Base-by-base conservation (phyloP, 1,139 yeast genomes). In the Taphrina flavorubra region DNA sequence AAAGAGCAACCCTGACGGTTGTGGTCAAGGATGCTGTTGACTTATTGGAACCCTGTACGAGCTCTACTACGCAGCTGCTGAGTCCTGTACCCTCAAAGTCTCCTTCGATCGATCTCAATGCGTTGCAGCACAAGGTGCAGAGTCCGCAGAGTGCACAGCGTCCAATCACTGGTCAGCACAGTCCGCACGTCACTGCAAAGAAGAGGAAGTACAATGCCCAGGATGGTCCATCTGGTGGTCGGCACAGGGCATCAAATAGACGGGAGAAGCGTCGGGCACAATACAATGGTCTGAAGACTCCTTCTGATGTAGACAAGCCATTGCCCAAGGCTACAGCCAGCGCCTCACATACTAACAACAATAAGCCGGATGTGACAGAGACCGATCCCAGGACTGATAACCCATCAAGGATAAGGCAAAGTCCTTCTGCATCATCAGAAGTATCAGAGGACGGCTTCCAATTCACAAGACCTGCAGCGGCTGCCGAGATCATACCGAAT, bases 11-110 rank as follows among this genome's bases (percentile, higher is more conserved):
- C 7, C 42, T 58, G 37, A 58, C 51, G 6, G 39, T 58, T 18
- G 62, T 58, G 13, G 62, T 58, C 53, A 42, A 44, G 44, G 62
- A 58, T n/a, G 62, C 62, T 44, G 40, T 46, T 11, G 31, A 58
- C 14, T 31, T 58, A 3, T 8, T 46, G 20, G 49, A 20, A 11
- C 46, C 36, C 11, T 25, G 42, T 16, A 42, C 25, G 39, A 13
- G 16, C 34, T 10, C 40, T 3, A 6, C 60, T 7, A 20, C 31
- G 6, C 60, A 56, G 13, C 60, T 56, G 13, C 8, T 40, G 18
- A 56, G 49, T n/a, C 60, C 60, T 16, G 49, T 37, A 10, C 36
- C 60, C 10, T 56, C 60, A 34, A 36, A 10, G 2, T 56, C 60
- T 11, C 49, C 60, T 6, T 39, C 49, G n/a, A 7, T 56, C 6